Evolutionary conservation across 192 early-diverging fungal species (phyloP).

Genomic region (Coemansia sp.): DNA sequence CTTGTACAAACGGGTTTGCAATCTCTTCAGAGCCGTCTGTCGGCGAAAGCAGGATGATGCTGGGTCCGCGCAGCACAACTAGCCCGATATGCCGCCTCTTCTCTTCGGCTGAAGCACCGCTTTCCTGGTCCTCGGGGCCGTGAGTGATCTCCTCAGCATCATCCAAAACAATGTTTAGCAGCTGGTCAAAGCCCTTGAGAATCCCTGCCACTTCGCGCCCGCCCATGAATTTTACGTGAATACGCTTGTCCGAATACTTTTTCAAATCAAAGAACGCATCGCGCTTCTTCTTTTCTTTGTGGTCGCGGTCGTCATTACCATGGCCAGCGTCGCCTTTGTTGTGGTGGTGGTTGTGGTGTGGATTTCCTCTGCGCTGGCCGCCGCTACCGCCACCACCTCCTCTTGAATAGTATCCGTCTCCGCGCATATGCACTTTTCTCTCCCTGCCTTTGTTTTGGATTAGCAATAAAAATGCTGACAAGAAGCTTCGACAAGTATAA

Average conservation of each 20-base stretch:
- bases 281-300: slow-evolving; percentile 69
- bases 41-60: slow-evolving; percentile 88
- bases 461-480: background rate
- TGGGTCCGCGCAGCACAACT: slow-evolving; percentile 85
- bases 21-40: slow-evolving; percentile 89
- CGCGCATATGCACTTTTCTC: slow-evolving; percentile 34
- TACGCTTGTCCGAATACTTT: slow-evolving; percentile 91
- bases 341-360: slow-evolving; percentile 32
- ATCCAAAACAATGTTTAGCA: slow-evolving; percentile 93
- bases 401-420: slow-evolving; percentile 54
- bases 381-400: slow-evolving; percentile 56
- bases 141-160: slow-evolving; percentile 80
- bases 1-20: slow-evolving; percentile 80
- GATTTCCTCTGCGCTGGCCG: slow-evolving; percentile 53
- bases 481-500: background rate
- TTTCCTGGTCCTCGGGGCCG: slow-evolving; percentile 40
- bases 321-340: slow-evolving; percentile 8
- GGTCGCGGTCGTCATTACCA: slow-evolving; percentile 43
- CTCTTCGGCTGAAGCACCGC: slow-evolving; percentile 18
- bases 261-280: slow-evolving; percentile 91
- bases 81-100: slow-evolving; percentile 77
- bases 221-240: slow-evolving; percentile 90
- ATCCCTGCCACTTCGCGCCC: slow-evolving; percentile 91
- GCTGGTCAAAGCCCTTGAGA: slow-evolving; percentile 89
- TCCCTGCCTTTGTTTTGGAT: background rate